These are phyloP conservation scores for Trametes villosa DNA, from an alignment of 768 basidiomycete genomes.

Conservation along the genomic window DNA sequence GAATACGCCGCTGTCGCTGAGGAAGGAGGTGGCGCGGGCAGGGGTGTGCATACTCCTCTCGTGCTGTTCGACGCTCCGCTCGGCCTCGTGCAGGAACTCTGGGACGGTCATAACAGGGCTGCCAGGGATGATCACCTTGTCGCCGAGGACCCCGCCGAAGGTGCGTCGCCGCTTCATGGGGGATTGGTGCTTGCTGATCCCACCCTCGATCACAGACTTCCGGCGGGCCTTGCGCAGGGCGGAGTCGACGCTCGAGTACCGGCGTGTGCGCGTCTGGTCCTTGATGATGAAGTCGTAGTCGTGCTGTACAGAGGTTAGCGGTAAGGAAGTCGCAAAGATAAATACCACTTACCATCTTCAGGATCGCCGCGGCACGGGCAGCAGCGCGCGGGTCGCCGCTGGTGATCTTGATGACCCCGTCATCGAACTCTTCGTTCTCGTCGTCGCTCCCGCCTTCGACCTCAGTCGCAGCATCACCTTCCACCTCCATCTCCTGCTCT, in stretches of 20 bases:
- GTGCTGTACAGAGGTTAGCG: constrained; percentile 51
- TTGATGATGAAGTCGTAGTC: constrained; percentile 85
- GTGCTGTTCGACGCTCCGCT: constrained; percentile 42
- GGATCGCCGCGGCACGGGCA: constrained; percentile 90
- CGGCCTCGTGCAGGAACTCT: constrained; percentile 62
- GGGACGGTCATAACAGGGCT: constrained; percentile 58
- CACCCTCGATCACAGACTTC: constrained; percentile 39
- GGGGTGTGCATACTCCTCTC: constrained; percentile 20
- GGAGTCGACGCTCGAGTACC: constrained; percentile 24
- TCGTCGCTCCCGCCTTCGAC: constrained; percentile 30
- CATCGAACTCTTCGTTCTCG: constrained; percentile 46
- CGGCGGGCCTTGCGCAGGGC: constrained; percentile 36
- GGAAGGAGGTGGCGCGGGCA: constrained; percentile 12
- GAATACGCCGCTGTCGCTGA: not conserved
- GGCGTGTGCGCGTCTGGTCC: constrained; percentile 27
- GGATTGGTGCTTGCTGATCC: constrained; percentile 32
- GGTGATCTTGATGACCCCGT: constrained; percentile 79
- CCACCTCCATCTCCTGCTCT: constrained; percentile 24
- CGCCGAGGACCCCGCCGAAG: constrained; percentile 48
- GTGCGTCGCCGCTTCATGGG: constrained; percentile 32
- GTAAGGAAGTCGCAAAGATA: not conserved
- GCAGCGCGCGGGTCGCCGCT: constrained; percentile 86
- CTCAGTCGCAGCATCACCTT: constrained; percentile 23
- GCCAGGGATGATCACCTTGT: constrained; percentile 57
- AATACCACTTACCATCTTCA: constrained; percentile 70